Percentiles rank a stretch among this genome's conserved stretches.
phyloP scores from a whole-genome alignment of 2,329 filamentous ascomycete genomes.

The Cryphonectria carpinicola region DNA sequence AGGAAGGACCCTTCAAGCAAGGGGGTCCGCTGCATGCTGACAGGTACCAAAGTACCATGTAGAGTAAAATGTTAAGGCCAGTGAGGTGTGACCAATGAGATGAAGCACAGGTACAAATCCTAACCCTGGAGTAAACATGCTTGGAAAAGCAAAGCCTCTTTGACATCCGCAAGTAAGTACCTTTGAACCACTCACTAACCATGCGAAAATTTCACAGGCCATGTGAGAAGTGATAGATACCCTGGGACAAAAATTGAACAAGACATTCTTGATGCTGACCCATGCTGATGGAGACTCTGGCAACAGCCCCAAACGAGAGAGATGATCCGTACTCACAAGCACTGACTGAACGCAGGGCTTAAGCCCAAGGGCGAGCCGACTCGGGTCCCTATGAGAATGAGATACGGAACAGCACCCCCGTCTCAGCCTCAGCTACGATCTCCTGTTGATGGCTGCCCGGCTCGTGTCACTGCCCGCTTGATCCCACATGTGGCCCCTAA shows the following conservation, averaged over 20 bases:
- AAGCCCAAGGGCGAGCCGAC: background rate
- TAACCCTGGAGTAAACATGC: background rate
- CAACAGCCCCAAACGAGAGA: background rate
- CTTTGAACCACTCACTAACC: background rate
- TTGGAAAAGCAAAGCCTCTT: background rate
- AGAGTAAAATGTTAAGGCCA: background rate
- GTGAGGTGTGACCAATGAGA: background rate
- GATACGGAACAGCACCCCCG: background rate
- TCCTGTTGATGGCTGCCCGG: background rate
- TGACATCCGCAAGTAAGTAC: background rate
- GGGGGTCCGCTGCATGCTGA: background rate
- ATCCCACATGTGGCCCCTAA: background rate
- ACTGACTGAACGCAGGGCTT: background rate
- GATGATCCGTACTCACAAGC: background rate
- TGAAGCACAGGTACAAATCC: background rate
- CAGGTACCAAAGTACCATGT: background rate
- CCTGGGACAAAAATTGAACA: background rate
- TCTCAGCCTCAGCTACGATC: background rate
- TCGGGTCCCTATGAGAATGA: background rate
- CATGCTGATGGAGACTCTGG: background rate
- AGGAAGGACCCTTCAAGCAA: background rate
- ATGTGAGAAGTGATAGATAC: no score
- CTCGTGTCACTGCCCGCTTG: background rate
- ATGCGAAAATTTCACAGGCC: no score
- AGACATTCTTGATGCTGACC: background rate